Evolutionary conservation across 129 eudicot species (phyloP).

Genomic region (Flaveria sonorensis): DNA sequence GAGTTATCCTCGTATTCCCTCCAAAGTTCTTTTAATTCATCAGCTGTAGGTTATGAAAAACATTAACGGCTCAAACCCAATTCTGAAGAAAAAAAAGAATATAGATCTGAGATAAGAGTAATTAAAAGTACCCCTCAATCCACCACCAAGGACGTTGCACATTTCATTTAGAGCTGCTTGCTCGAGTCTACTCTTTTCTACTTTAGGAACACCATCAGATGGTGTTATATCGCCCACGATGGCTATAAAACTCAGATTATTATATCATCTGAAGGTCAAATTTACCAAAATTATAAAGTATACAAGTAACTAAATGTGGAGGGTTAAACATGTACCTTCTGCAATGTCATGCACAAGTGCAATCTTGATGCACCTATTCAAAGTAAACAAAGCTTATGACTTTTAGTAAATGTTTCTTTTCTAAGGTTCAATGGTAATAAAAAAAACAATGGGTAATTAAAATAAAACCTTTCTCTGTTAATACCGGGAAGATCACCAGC

Average conservation of each 20-base stretch:
- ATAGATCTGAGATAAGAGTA: constrained; percentile 19
- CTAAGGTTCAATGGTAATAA: neutral
- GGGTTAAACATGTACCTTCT: constrained; percentile 60
- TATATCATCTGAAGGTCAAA: constrained; percentile 15
- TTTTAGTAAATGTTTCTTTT: neutral
- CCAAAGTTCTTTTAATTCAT: constrained; percentile 92
- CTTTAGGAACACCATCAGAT: constrained; percentile 92
- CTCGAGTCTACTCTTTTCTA: constrained; percentile 85
- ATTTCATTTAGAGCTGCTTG: constrained; percentile 92
- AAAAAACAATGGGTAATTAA: constrained; percentile 20
- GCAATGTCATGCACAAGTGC: constrained; percentile 99
- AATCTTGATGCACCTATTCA: constrained; percentile 88
- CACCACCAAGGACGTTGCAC: constrained; percentile 98
- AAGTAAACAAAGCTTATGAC: constrained; percentile 10
- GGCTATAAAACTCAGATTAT: constrained; percentile 47
- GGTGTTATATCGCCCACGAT: constrained; percentile 98
- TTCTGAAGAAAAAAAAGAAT: neutral
- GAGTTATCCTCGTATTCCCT: constrained; percentile 92
- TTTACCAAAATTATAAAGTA: neutral
- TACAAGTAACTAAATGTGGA: neutral
- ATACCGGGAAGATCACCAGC: constrained; percentile 77
- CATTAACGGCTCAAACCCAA: constrained; percentile 1
- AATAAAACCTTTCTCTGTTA: constrained; percentile 77
- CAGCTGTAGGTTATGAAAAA: constrained; percentile 54
- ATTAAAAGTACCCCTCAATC: constrained; percentile 72